phyloP scores from a whole-genome alignment of 1,284 basidiomycete species.

The Apiotrichum gracile region DNA sequence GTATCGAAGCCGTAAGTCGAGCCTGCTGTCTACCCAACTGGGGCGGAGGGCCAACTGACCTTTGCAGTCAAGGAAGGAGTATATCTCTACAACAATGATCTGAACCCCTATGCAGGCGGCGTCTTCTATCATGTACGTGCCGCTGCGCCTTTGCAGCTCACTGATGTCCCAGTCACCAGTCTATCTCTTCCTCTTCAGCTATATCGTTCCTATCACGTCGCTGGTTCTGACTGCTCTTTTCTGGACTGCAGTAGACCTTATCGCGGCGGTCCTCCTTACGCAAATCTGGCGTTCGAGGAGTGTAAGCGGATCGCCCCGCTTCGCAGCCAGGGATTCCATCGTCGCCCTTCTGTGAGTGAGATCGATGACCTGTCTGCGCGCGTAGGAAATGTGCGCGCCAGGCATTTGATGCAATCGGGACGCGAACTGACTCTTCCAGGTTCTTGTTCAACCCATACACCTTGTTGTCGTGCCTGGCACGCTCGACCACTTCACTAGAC shows the following conservation, averaged over 20 bases:
- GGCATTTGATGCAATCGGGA: background rate
- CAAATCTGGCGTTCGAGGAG: slow-evolving; percentile 10
- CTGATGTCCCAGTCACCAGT: slow-evolving; percentile 62
- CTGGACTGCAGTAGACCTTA: slow-evolving; percentile 65
- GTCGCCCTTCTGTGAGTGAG: slow-evolving; percentile 62
- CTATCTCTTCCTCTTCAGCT: slow-evolving; percentile 66
- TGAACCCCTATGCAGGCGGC: slow-evolving; percentile 80
- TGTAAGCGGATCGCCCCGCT: background rate
- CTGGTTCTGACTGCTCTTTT: slow-evolving; percentile 53
- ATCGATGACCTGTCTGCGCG: too few species aligned
- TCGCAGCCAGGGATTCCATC: background rate
- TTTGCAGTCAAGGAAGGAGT: slow-evolving; percentile 75
- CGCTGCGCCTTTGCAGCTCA: background rate
- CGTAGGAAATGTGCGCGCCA: too few species aligned
- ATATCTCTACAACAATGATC: slow-evolving; percentile 63
- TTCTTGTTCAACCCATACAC: slow-evolving; percentile 87
- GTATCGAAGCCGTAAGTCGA: slow-evolving; percentile 48
- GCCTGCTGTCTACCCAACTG: too few species aligned
- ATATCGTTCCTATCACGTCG: slow-evolving; percentile 55
- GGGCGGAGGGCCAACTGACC: slow-evolving; percentile 1
- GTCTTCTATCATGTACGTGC: slow-evolving; percentile 70
- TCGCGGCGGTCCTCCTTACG: slow-evolving; percentile 59
- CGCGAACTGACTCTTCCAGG: slow-evolving; percentile 50
- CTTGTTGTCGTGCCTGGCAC: slow-evolving; percentile 67
- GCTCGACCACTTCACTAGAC: slow-evolving; percentile 74